phyloP scores from a whole-genome alignment of 805 yeast species.

The Clavispora santaluciae region DNA sequence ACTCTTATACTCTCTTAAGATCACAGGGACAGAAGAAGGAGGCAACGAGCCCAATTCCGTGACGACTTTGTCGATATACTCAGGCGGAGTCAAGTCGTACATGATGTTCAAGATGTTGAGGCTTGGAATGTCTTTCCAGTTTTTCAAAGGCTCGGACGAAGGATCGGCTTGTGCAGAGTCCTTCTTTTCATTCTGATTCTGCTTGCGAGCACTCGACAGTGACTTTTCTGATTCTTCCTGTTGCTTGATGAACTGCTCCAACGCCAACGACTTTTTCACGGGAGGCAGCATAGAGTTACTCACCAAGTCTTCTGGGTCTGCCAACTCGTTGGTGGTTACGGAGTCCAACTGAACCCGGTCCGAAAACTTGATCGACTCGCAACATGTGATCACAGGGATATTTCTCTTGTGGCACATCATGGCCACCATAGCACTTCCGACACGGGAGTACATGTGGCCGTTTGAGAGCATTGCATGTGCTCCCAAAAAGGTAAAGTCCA shows the following conservation, averaged over 20 bases:
- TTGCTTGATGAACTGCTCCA: constrained; percentile 55
- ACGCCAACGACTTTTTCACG: constrained; percentile 54
- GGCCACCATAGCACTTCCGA: constrained; percentile 90
- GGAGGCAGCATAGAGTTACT: constrained; percentile 48
- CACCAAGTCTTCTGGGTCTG: constrained; percentile 70
- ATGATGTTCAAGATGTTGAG: constrained; percentile 77
- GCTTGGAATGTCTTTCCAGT: constrained; percentile 60
- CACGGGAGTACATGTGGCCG: constrained; percentile 88
- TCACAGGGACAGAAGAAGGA: constrained; percentile 97
- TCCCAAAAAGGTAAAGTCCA: constrained; percentile 87
- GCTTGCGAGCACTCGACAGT: constrained; percentile 28
- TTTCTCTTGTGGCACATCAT: constrained; percentile 84
- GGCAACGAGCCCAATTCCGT: constrained; percentile 96
- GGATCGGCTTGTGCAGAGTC: constrained; percentile 12
- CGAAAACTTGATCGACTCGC: constrained; percentile 90
- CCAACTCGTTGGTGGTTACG: constrained; percentile 90
- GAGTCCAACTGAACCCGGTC: constrained; percentile 95
- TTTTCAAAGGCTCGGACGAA: constrained; percentile 42
- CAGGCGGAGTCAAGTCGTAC: constrained; percentile 94
- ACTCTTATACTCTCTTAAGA: constrained; percentile 82
- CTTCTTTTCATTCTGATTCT: constrained; percentile 19
- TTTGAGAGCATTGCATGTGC: constrained; percentile 97
- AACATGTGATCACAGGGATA: constrained; percentile 91
- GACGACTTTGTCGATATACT: constrained; percentile 86
- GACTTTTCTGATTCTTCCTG: constrained; percentile 29